These are phyloP conservation scores for Xerophyta viscosa DNA, from an alignment of 106 monocot species.

Conservation along the genomic window DNA sequence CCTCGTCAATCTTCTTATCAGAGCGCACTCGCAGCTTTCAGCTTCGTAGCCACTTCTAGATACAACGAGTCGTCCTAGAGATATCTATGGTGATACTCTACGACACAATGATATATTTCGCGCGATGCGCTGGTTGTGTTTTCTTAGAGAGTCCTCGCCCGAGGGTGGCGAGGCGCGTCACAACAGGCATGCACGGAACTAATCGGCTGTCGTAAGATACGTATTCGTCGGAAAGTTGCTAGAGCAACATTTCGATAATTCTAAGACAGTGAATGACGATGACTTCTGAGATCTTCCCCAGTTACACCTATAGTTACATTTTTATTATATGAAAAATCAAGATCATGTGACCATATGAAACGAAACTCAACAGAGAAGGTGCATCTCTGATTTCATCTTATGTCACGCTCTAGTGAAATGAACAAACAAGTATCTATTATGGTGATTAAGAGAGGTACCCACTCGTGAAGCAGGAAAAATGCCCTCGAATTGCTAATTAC, in stretches of 20 bases:
- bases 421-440: not conserved
- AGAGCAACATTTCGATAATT: conserved; percentile 74
- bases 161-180: conserved; percentile 86
- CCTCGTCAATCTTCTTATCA: conserved; percentile 95
- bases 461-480: too few species aligned
- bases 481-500: too few species aligned
- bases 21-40: conserved; percentile 79
- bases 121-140: conserved; percentile 75
- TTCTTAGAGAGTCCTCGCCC: conserved; percentile 66
- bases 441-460: too few species aligned
- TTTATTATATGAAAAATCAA: too few species aligned
- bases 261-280: too few species aligned
- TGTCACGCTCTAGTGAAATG: too few species aligned
- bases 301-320: too few species aligned
- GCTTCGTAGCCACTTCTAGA: conserved; percentile 95
- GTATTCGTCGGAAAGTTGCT: conserved; percentile 91
- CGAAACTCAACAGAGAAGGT: too few species aligned
- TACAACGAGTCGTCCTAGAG: too few species aligned
- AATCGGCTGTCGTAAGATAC: conserved; percentile 52
- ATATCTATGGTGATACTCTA: conserved; percentile 87
- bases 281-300: too few species aligned
- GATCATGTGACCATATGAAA: too few species aligned
- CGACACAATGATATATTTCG: conserved; percentile 33
- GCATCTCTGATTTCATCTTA: conserved; percentile 94
- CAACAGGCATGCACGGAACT: conserved; percentile 76